A percentile compares a stretch with the other conserved stretches of the same genome.
These are phyloP conservation scores for Oryza glumipatula DNA, from an alignment of 176 grass and related monocot species.

Conservation along the genomic window DNA sequence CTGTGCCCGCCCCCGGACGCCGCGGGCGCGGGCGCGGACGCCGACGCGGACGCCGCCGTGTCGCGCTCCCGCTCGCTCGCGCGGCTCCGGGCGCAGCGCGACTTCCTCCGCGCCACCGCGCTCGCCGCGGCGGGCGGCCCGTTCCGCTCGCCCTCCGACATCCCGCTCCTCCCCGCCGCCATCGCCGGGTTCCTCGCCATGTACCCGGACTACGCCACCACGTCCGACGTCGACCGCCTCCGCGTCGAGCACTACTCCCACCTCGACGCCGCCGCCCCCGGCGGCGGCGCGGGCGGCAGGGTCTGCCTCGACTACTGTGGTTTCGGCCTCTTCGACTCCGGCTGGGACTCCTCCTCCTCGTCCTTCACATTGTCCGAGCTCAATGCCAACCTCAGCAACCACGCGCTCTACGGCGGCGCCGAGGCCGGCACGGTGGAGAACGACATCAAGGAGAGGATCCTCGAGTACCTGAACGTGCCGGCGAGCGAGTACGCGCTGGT, in stretches of 20 bases:
- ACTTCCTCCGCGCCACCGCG: conserved; percentile 89
- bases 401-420: conserved; percentile 77
- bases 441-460: conserved; percentile 89
- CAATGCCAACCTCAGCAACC: conserved; percentile 97
- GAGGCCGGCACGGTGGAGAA: conserved; percentile 74
- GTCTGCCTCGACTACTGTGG: conserved; percentile 98
- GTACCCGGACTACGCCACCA: conserved; percentile 91
- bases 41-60: conserved; percentile 59
- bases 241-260: conserved; percentile 83
- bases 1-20: conserved; percentile 65
- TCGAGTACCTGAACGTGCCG: conserved; percentile 93
- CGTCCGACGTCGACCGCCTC: conserved; percentile 72
- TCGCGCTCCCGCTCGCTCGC: conserved; percentile 87
- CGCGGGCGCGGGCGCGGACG: conserved; percentile 26
- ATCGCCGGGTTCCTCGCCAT: conserved; percentile 86
- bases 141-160: conserved; percentile 64
- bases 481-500: conserved; percentile 87
- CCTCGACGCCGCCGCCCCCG: conserved; percentile 54
- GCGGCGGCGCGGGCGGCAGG: conserved; percentile 36
- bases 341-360: conserved; percentile 80
- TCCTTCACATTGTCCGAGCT: conserved; percentile 86
- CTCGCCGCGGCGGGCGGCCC: conserved; percentile 63
- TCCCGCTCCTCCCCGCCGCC: conserved; percentile 65
- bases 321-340: conserved; percentile 83
- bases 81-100: conserved; percentile 84